Conservation (phyloP, 2,329 filamentous ascomycete genomes). For the Taxawa tesnikishii region DNA sequence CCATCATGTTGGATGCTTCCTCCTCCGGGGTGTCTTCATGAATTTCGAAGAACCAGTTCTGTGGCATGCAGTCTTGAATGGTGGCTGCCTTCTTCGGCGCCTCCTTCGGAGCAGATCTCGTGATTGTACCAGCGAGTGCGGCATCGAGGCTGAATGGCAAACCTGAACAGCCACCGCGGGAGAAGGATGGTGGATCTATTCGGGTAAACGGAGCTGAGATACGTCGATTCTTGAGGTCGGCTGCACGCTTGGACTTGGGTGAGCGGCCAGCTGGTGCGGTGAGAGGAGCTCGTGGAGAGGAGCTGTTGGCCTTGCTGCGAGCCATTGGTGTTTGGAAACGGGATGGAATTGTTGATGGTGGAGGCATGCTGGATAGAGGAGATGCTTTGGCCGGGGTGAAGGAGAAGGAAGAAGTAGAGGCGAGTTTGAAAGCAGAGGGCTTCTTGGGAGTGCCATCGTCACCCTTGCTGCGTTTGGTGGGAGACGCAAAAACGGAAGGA, state of each 20-base stretch:
- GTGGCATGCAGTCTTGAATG: conserved; percentile 45
- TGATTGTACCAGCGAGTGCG: conserved; percentile 65
- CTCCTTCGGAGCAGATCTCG: conserved; percentile 30
- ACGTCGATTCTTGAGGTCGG: conserved; percentile 52
- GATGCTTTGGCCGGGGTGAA: conserved; percentile 12
- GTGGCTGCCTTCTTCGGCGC: conserved; percentile 29
- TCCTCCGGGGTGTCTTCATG: conserved; percentile 86
- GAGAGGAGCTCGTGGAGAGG: conserved; percentile 28
- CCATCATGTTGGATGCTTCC: conserved; percentile 82
- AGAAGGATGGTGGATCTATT: conserved; percentile 57
- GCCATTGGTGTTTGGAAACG: conserved; percentile 21
- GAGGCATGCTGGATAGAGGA: conserved; percentile 24
- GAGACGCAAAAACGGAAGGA: conserved; percentile 36
- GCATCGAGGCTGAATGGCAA: conserved; percentile 75
- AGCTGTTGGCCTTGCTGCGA: conserved; percentile 19
- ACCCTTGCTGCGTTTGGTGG: conserved; percentile 41
- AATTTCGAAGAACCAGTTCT: conserved; percentile 81
- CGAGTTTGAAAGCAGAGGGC: conserved; percentile 26
- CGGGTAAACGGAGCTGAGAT: conserved; percentile 53
- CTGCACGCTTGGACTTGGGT: conserved; percentile 58
- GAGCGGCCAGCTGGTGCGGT: conserved; percentile 69
- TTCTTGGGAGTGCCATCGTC: conserved; percentile 23
- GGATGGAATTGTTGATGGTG: conserved; percentile 16
- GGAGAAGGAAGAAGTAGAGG: conserved; percentile 13
- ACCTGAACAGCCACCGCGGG: conserved; percentile 28